Percentiles rank a stretch among this genome's conserved stretches.
These are phyloP conservation scores for Paecilomyces formosus DNA, from an alignment of 2,329 filamentous ascomycete species.

Conservation along the genomic window DNA sequence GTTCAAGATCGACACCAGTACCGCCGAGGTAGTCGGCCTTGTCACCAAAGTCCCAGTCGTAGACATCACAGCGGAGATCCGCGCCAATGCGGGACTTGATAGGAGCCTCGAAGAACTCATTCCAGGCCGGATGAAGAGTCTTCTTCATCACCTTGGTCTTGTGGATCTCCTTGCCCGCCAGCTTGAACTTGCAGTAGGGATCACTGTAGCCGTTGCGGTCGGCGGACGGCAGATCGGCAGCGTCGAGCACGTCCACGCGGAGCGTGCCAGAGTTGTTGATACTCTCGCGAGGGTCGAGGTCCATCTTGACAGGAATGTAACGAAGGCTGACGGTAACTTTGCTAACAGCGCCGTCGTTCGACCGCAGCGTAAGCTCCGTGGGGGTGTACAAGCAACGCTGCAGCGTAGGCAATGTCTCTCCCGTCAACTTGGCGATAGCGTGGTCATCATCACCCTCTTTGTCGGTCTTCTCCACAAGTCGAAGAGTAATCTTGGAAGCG, in stretches of 20 bases:
- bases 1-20: conserved; percentile 65
- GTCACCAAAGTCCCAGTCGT: conserved; percentile 95
- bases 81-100: conserved; percentile 78
- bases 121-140: conserved; percentile 90
- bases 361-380: conserved; percentile 70
- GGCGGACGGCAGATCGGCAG: conserved; percentile 77
- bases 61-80: conserved; percentile 75
- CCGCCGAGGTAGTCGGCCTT: conserved; percentile 86
- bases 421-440: conserved; percentile 72
- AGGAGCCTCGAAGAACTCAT: conserved; percentile 83
- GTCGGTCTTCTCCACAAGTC: conserved; percentile 73
- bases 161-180: conserved; percentile 83
- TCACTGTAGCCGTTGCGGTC: conserved; percentile 97
- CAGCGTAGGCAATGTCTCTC: conserved; percentile 77
- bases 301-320: conserved; percentile 91
- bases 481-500: conserved; percentile 84
- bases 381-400: conserved; percentile 90
- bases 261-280: conserved; percentile 98
- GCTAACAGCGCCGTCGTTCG: conserved; percentile 66
- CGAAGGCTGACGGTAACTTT: conserved; percentile 87
- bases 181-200: conserved; percentile 88
- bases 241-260: conserved; percentile 87
- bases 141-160: conserved; percentile 98
- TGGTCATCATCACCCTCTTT: conserved; percentile 62
- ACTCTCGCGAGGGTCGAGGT: conserved; percentile 85